A percentile compares a stretch with the other conserved stretches of the same genome.
phyloP scores from a whole-genome alignment of 768 basidiomycete species.

The Zangia roseola region DNA sequence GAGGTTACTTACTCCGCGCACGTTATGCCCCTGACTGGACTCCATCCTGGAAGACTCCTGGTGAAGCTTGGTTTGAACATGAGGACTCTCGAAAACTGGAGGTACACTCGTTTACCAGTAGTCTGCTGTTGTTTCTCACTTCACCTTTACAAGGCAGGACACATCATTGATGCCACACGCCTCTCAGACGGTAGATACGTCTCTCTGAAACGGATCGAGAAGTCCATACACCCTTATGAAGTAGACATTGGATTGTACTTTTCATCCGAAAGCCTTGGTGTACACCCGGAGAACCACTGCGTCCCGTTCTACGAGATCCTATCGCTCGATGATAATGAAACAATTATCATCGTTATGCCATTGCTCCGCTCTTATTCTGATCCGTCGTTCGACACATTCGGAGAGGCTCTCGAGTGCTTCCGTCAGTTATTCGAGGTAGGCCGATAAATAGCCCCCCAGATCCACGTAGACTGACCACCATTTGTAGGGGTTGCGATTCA shows the following conservation, averaged over 20 bases:
- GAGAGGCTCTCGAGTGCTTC: constrained; percentile 24
- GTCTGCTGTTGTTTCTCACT: too few relatives aligned
- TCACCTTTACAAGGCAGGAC: not conserved
- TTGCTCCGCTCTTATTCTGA: constrained; percentile 27
- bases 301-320: constrained; percentile 31
- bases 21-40: constrained; percentile 22
- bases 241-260: constrained; percentile 28
- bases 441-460: not conserved
- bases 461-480: not conserved
- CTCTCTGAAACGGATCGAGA: constrained; percentile 28
- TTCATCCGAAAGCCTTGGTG: not conserved
- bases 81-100: constrained; percentile 1
- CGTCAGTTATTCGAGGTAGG: constrained; percentile 32
- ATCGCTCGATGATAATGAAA: not conserved
- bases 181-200: constrained; percentile 28
- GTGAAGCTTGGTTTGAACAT: not conserved
- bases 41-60: constrained; percentile 17
- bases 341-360: constrained; percentile 34
- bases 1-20: constrained; percentile 17
- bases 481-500: constrained; percentile 24
- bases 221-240: constrained; percentile 25
- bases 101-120: not conserved
- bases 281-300: constrained; percentile 31
- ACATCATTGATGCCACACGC: constrained; percentile 30
- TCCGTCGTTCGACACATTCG: constrained; percentile 25